Evolutionary conservation across 1,284 basidiomycete species (phyloP).

Genomic region (Tilletiaria anomala): DNA sequence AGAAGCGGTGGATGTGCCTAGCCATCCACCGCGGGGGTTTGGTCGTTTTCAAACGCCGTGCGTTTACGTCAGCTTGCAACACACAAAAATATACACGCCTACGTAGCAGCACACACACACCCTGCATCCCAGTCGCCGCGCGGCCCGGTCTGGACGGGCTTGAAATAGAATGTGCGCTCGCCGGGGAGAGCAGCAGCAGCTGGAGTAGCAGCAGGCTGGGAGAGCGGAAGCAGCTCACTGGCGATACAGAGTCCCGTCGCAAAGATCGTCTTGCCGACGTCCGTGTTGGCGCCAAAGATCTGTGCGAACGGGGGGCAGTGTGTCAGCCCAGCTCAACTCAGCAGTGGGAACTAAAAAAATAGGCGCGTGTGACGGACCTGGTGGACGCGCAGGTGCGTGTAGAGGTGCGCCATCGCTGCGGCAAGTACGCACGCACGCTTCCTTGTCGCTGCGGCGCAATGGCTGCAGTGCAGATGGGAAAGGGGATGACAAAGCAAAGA

Average conservation of each 20-base stretch:
- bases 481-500: too few species aligned
- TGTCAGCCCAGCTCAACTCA: too few species aligned
- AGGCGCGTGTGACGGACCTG: too few species aligned
- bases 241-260: constrained; percentile 35
- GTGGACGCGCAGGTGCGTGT: constrained; percentile 16
- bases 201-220: constrained; percentile 4
- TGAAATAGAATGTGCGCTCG: constrained; percentile 30
- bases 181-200: constrained; percentile 4
- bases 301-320: neutral
- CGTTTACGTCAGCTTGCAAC: too few species aligned
- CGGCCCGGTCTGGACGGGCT: constrained; percentile 34
- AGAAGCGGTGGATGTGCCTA: constrained; percentile 18
- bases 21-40: neutral
- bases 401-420: constrained; percentile 8
- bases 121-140: constrained; percentile 14
- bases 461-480: too few species aligned
- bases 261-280: constrained; percentile 39
- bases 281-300: constrained; percentile 39
- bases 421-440: too few species aligned
- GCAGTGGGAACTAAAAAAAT: too few species aligned
- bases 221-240: constrained; percentile 12
- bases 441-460: too few species aligned
- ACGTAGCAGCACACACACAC: too few species aligned
- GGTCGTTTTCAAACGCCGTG: neutral
- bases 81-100: too few species aligned